These are phyloP conservation scores for Backusella mclennaniae DNA, from an alignment of 192 early-diverging fungal genomes.

Conservation along the genomic window DNA sequence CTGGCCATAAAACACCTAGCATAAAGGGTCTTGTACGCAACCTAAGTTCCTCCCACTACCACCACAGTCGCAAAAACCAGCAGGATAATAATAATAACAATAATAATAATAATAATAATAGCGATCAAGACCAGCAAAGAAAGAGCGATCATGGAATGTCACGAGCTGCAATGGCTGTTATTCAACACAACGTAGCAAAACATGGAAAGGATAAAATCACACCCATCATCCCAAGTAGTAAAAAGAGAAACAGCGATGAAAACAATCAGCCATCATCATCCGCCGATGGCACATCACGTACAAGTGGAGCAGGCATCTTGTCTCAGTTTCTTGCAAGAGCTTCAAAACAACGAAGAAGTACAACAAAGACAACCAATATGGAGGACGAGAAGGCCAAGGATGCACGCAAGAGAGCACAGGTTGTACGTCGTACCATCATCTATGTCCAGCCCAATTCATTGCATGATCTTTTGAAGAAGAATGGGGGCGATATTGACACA, in stretches of 20 bases:
- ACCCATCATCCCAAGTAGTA: neutral
- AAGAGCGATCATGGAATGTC: conserved; percentile 11
- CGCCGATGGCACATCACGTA: neutral
- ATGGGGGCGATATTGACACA: neutral
- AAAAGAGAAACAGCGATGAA: neutral
- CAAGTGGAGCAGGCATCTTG: neutral
- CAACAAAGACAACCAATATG: conserved; percentile 21
- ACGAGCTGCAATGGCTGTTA: conserved; percentile 18
- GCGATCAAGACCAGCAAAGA: neutral
- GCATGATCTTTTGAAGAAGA: conserved; percentile 2
- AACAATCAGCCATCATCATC: neutral
- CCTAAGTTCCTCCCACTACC: neutral
- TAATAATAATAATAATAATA: neutral
- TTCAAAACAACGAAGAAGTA: neutral
- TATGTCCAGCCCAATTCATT: conserved; percentile 26
- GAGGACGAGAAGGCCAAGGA: neutral
- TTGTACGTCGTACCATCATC: conserved; percentile 36
- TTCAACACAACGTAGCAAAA: conserved; percentile 16
- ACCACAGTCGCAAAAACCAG: neutral
- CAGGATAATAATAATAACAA: neutral
- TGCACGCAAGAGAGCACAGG: conserved; percentile 12
- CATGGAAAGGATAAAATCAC: neutral
- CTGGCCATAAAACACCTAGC: neutral
- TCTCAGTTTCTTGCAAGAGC: conserved; percentile 7
- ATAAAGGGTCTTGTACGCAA: conserved; percentile 16